Evolutionary conservation across 495 filamentous ascomycete genomes (phyloP), one percentile per base, ranked within the genome.

Genomic region (Melanomma pulvis-pyrius): DNA sequence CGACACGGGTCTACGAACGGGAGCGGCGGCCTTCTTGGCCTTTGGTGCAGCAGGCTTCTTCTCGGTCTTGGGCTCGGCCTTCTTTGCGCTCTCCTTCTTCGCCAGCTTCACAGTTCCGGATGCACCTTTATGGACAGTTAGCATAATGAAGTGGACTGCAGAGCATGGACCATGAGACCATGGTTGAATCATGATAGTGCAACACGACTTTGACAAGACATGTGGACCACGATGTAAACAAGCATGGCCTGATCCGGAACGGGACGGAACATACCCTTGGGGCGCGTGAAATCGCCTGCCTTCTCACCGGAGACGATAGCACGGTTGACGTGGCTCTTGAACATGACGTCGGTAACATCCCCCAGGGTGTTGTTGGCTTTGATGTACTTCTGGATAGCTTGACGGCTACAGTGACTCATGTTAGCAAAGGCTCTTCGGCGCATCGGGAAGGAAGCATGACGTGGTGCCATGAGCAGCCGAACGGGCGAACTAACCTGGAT

Each of bases 331-430:
- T 93, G 88, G 68, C 85, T 84, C 76, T 94, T 93, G 77, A 98
- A 98, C 75, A 87, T 86, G 51, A 81, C 82, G 72, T 89, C 87
- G 34, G 81, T 83, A 57, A 86, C 84, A 61, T 81, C 82, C 68
- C 80, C 78, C 77, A 96, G 85, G 76, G 88, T 90, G 86, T 98
- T 97, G 89, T 99, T 98, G 72, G 90, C 87, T 78, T 86, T 84
- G 74, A 99, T 90, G 82, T 98, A 99, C 79, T 99, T 97, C 90
- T 97, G 97, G 77, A 99, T 87, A 28, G 91, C 90, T 78, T 93
- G 89, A 71, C 94, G 96, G 81, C 94, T 98, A 75, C 73, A 36
- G 54, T 55, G 26, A 47, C 52, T 80, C 73, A 81, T 25, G 84
- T 77, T 47, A 73, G 71, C 70, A 70, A 47, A 59, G 44, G 67